Percentiles rank a stretch among this genome's conserved stretches.
These are phyloP conservation scores for Ligustrum vulgare DNA, from an alignment of 257 asterid species.

Conservation along the genomic window DNA sequence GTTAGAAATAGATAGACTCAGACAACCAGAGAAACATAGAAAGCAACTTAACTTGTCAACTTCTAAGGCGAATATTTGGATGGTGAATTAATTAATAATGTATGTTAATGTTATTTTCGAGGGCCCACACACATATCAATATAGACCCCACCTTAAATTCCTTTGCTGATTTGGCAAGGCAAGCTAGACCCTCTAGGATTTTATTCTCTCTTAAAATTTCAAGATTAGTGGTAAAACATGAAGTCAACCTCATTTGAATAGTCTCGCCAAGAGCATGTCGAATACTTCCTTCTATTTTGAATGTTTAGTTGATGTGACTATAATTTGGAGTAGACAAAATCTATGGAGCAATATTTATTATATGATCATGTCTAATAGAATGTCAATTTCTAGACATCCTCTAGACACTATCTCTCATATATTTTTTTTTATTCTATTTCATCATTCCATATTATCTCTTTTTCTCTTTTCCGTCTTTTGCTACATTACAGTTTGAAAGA, in stretches of 20 bases:
- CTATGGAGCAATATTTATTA: too few species aligned
- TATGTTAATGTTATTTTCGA: slow-evolving; percentile 1
- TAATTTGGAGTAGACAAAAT: too few species aligned
- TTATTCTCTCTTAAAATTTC: not conserved
- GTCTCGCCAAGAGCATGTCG: too few species aligned
- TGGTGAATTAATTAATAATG: slow-evolving; percentile 22
- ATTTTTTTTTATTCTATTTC: too few species aligned
- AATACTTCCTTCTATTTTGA: too few species aligned
- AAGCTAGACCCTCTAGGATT: not conserved
- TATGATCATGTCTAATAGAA: too few species aligned
- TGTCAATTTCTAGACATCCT: too few species aligned
- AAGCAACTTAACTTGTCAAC: slow-evolving; percentile 30
- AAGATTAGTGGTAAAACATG: not conserved
- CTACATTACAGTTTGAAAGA: too few species aligned
- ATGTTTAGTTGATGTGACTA: too few species aligned
- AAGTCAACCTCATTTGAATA: not conserved
- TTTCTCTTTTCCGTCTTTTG: too few species aligned
- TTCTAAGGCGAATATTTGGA: slow-evolving; percentile 31
- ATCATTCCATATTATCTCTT: too few species aligned
- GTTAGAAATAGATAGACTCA: not conserved
- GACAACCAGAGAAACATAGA: slow-evolving; percentile 6
- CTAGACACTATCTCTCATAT: too few species aligned
- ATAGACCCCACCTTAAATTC: slow-evolving; percentile 17
- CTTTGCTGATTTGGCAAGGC: slow-evolving; percentile 18
- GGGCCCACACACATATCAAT: slow-evolving; percentile 3